A percentile compares a stretch with the other conserved stretches of the same genome.
Conservation (phyloP, 2,329 filamentous ascomycete species). For the Cladophialophora bantiana region DNA sequence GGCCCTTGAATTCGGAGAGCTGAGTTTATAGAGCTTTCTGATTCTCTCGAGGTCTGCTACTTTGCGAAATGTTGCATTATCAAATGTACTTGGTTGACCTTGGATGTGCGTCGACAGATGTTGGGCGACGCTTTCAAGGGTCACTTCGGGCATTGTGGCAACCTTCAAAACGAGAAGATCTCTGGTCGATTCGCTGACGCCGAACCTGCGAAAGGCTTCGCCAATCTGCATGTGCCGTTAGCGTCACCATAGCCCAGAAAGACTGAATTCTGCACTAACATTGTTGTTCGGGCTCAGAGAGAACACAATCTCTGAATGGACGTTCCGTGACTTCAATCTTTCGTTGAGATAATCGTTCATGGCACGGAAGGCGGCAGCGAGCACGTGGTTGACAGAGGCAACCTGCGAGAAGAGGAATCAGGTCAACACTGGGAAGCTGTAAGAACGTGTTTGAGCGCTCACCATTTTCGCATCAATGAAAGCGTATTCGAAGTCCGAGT, state of each 20-base stretch:
- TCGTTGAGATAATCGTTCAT: slow-evolving; percentile 68
- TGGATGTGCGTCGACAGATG: slow-evolving; percentile 70
- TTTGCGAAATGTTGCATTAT: slow-evolving; percentile 66
- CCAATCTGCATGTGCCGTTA: slow-evolving; percentile 69
- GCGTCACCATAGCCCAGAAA: slow-evolving; percentile 12
- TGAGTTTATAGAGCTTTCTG: slow-evolving; percentile 86
- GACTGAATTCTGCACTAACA: slow-evolving; percentile 53
- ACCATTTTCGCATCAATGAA: slow-evolving; percentile 86
- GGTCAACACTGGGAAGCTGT: slow-evolving; percentile 3
- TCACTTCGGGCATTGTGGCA: slow-evolving; percentile 58
- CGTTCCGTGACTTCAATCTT: slow-evolving; percentile 77
- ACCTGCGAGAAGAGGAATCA: slow-evolving; percentile 57
- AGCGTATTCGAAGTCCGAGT: slow-evolving; percentile 88
- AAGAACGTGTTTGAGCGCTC: slow-evolving; percentile 45
- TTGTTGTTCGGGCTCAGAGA: slow-evolving; percentile 83
- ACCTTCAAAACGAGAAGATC: slow-evolving; percentile 84
- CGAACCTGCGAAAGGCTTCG: slow-evolving; percentile 88
- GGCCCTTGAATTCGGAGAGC: slow-evolving; percentile 44
- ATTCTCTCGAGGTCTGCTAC: slow-evolving; percentile 73
- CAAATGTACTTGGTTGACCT: slow-evolving; percentile 65
- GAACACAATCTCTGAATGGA: slow-evolving; percentile 88
- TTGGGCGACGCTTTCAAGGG: slow-evolving; percentile 57
- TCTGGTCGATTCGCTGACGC: slow-evolving; percentile 74
- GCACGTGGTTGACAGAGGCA: slow-evolving; percentile 73
- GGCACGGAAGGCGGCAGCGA: slow-evolving; percentile 80